Conservation (phyloP, 495 filamentous ascomycete species). For the Aspergillus leporis region DNA sequence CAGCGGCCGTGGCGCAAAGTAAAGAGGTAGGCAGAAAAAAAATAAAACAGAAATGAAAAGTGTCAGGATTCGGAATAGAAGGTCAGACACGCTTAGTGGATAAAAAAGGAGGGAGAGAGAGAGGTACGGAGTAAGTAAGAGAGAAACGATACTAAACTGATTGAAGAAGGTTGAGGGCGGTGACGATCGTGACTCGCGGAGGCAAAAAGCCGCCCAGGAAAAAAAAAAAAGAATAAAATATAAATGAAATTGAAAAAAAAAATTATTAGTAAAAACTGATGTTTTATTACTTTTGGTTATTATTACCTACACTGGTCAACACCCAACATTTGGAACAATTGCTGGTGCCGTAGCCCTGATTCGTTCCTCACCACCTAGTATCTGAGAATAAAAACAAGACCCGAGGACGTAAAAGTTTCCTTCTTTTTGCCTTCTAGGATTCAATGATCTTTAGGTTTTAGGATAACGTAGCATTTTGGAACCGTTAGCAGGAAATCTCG, state of each 20-base stretch:
- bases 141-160: not conserved
- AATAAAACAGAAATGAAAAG: constrained; percentile 30
- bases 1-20: constrained; percentile 32
- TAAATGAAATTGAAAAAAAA: not conserved
- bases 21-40: constrained; percentile 25
- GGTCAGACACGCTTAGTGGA: not conserved
- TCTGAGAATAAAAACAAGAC: constrained; percentile 24
- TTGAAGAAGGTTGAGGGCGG: constrained; percentile 16
- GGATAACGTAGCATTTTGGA: not conserved
- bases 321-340: constrained; percentile 22
- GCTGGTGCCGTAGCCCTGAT: constrained; percentile 23
- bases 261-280: not conserved
- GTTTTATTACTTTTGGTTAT: constrained; percentile 5
- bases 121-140: not conserved
- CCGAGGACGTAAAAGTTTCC: constrained; percentile 12
- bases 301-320: constrained; percentile 12
- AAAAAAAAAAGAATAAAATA: constrained; percentile 16
- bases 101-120: constrained; percentile 1
- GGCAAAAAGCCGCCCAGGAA: constrained; percentile 30
- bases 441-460: not conserved
- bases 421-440: constrained; percentile 6
- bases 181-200: constrained; percentile 39
- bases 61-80: constrained; percentile 1
- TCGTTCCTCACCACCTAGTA: constrained; percentile 23
- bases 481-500: constrained; percentile 1